Conservation (phyloP, 306 rosid species). For the Canavalia ensiformis region DNA sequence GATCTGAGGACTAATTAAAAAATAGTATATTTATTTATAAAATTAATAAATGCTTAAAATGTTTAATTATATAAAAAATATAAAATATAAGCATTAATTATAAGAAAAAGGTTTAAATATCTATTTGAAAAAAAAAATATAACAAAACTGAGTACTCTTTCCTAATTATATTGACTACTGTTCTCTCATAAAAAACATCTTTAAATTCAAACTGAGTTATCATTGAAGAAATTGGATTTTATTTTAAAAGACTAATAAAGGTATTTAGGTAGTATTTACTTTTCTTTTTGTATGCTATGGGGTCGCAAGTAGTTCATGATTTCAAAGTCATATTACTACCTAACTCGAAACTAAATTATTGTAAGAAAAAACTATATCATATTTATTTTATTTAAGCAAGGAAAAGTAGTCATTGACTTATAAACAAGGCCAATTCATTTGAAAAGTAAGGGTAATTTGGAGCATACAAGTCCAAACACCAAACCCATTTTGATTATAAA, state of each 20-base stretch:
- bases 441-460: constrained; percentile 29
- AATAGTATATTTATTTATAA: too few species aligned
- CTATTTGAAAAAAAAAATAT: too few species aligned
- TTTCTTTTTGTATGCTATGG: background rate
- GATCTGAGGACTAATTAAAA: too few species aligned
- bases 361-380: background rate
- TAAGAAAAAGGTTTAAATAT: too few species aligned
- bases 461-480: constrained; percentile 8
- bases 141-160: too few species aligned
- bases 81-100: too few species aligned
- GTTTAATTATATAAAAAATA: too few species aligned
- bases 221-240: background rate
- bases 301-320: background rate
- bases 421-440: background rate
- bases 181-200: background rate
- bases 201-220: background rate
- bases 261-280: background rate
- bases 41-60: too few species aligned
- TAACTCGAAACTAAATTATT: background rate
- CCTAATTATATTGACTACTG: background rate
- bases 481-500: background rate
- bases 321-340: background rate
- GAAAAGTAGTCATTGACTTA: background rate
- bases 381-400: background rate
- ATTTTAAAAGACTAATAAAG: background rate